Evolutionary conservation across 2,329 filamentous ascomycete species (phyloP).

Genomic region (Phaeophleospora eucalypticola): DNA sequence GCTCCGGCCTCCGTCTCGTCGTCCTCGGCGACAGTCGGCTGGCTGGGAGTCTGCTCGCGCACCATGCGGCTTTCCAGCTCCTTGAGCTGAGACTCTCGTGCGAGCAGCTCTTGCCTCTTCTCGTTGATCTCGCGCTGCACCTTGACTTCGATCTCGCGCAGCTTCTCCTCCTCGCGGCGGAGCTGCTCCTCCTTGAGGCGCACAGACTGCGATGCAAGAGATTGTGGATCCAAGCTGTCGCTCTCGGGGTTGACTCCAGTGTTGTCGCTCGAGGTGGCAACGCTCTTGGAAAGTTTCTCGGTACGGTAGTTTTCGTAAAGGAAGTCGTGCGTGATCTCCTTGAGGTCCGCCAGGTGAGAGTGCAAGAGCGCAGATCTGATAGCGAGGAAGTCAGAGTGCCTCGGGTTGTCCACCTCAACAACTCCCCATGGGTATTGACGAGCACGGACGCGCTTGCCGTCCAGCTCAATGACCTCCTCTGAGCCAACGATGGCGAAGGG

Average conservation of each 20-base stretch:
- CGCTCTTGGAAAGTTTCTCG: constrained; percentile 99
- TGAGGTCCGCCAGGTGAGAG: constrained; percentile 95
- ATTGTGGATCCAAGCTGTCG: constrained; percentile 90
- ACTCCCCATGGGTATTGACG: constrained; percentile 99
- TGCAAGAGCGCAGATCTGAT: constrained; percentile 95
- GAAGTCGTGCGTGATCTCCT: constrained; percentile 99
- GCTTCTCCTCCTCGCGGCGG: constrained; percentile 98
- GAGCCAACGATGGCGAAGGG: constrained; percentile 98
- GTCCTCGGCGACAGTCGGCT: constrained; percentile 18
- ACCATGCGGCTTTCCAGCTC: constrained; percentile 98
- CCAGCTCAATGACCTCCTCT: constrained; percentile 91
- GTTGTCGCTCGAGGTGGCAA: constrained; percentile 68
- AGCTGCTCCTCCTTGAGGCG: constrained; percentile 99
- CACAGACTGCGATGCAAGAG: constrained; percentile 92
- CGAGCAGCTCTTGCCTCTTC: constrained; percentile 97
- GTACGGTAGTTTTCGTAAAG: constrained; percentile 99
- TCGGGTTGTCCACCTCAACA: constrained; percentile 97
- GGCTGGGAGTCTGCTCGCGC: constrained; percentile 45
- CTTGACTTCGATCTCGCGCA: constrained; percentile 98
- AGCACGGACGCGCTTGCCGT: constrained; percentile 84
- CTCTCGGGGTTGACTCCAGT: constrained; percentile 20
- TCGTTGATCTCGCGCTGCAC: constrained; percentile 99
- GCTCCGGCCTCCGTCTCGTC: constrained; percentile 24
- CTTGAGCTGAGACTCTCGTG: constrained; percentile 95
- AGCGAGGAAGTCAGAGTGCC: constrained; percentile 96